Conservation (phyloP, 176 grass and related monocot species). For the Canna indica region DNA sequence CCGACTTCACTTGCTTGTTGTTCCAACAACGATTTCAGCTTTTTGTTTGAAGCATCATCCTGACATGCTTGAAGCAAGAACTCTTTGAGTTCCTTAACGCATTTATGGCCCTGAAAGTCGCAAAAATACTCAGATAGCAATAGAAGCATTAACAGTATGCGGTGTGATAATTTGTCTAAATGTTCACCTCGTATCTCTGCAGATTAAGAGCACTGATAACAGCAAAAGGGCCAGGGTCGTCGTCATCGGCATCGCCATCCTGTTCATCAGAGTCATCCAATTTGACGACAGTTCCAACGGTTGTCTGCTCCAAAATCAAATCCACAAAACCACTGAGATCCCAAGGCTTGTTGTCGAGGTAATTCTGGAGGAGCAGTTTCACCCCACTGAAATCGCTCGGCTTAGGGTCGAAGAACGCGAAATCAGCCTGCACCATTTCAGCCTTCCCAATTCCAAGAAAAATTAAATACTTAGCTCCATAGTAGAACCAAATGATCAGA, state of each 20-base stretch:
- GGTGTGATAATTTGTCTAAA: neutral
- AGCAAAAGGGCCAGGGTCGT: slow-evolving; percentile 50
- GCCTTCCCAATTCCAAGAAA: slow-evolving; percentile 7
- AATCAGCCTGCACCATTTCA: slow-evolving; percentile 70
- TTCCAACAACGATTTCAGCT: slow-evolving; percentile 50
- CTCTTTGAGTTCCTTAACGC: slow-evolving; percentile 67
- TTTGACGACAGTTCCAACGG: slow-evolving; percentile 83
- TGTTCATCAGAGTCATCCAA: slow-evolving; percentile 41
- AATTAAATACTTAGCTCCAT: neutral
- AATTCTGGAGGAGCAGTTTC: slow-evolving; percentile 58
- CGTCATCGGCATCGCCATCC: slow-evolving; percentile 17
- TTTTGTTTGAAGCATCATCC: slow-evolving; percentile 45
- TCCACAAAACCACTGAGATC: slow-evolving; percentile 83
- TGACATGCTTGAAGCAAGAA: slow-evolving; percentile 43
- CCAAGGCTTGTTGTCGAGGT: slow-evolving; percentile 69
- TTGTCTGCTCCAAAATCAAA: slow-evolving; percentile 65
- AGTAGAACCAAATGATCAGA: neutral
- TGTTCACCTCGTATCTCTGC: slow-evolving; percentile 36
- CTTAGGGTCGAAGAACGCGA: slow-evolving; percentile 94
- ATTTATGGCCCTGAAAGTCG: slow-evolving; percentile 36
- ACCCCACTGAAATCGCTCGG: slow-evolving; percentile 60
- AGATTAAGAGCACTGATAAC: slow-evolving; percentile 72
- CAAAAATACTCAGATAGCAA: neutral
- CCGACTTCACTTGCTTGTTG: slow-evolving; percentile 38
- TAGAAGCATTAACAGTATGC: slow-evolving; percentile 6